Percentiles rank a stretch among this genome's conserved stretches.
Conservation (phyloP, 2,329 filamentous ascomycete genomes). For the Hymenoscyphus occultus region DNA sequence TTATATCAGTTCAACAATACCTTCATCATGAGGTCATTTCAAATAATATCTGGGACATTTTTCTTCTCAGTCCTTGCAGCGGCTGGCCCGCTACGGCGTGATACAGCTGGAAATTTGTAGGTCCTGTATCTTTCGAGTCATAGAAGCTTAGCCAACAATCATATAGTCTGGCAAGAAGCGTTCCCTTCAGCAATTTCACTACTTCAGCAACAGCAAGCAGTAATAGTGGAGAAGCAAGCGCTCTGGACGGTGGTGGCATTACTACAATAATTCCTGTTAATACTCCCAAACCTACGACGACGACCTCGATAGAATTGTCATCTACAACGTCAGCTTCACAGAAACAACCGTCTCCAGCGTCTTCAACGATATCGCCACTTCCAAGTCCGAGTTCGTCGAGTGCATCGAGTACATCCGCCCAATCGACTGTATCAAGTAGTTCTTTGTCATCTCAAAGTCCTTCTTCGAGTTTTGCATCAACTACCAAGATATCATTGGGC, state of each 20-base stretch:
- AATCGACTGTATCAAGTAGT: neutral
- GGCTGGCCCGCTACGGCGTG: slow-evolving; percentile 27
- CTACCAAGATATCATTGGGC: neutral
- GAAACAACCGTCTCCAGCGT: neutral
- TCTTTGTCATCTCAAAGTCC: slow-evolving; percentile 1
- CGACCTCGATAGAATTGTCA: neutral
- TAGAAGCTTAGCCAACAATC: slow-evolving; percentile 7
- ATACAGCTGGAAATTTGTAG: slow-evolving; percentile 20
- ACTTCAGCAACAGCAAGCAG: neutral
- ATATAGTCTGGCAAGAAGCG: slow-evolving; percentile 1
- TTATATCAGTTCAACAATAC: neutral
- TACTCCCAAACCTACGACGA: neutral
- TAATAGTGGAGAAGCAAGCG: neutral
- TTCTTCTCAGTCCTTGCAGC: slow-evolving; percentile 20
- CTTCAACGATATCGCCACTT: neutral
- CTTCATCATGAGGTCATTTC: slow-evolving; percentile 22
- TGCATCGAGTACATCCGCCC: neutral
- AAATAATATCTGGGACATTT: slow-evolving; percentile 18
- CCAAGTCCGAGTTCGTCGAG: neutral
- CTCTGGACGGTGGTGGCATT: neutral
- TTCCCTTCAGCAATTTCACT: neutral
- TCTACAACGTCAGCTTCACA: neutral
- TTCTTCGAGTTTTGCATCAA: neutral
- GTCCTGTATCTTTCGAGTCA: slow-evolving; percentile 5
- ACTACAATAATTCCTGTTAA: slow-evolving; percentile 3